Base-by-base conservation (phyloP, 805 yeast species). In the Nakazawaea anatomiae region DNA sequence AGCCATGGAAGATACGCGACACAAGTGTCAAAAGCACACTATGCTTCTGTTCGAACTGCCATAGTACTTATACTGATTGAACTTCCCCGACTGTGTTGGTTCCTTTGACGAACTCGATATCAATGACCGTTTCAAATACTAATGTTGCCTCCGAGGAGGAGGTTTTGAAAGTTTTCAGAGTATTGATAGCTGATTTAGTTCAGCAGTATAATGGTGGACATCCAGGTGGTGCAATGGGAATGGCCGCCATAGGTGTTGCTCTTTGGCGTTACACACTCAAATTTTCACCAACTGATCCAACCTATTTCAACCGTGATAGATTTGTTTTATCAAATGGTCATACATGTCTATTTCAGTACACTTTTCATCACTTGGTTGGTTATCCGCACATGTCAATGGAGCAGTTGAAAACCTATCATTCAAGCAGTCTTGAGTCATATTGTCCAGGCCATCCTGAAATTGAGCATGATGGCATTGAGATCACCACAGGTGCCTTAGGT, bases 391-490 rank as follows among this genome's bases (percentile, higher is more conserved):
- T 69, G 67, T 62, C 72, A 1, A 43, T 60, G 56, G 65, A 66
- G 5, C 69, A 69, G 53, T 60, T 69, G 52, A 63, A 64, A 48
- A 59, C 66, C 9, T 71, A 69, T 52, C 72, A 65, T 46, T 41
- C 60, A 4, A 59, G 58, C 9, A 29, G 47, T n/a, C 60, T 61
- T 38, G 40, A 38, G 6, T 58, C 66, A 4, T 55, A 44, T 12
- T 65, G 69, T 54, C 73, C 73, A 29, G 73, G 73, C 10, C 74
- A 71, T 52, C 75, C 75, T 12, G 74, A 70, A 51, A 67, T 65
- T 39, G 74, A 69, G 52, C 61, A 63, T 48, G 66, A 67, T n/a
- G 66, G 60, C 14, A 60, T 70, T 31, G 74, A 70, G 54, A 62
- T 69, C 47, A 70, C 73, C 31, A 70, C 73, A 9, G 74, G 73